These are phyloP conservation scores for Solanum microdontum DNA, from an alignment of 257 asterid genomes.

Conservation along the genomic window DNA sequence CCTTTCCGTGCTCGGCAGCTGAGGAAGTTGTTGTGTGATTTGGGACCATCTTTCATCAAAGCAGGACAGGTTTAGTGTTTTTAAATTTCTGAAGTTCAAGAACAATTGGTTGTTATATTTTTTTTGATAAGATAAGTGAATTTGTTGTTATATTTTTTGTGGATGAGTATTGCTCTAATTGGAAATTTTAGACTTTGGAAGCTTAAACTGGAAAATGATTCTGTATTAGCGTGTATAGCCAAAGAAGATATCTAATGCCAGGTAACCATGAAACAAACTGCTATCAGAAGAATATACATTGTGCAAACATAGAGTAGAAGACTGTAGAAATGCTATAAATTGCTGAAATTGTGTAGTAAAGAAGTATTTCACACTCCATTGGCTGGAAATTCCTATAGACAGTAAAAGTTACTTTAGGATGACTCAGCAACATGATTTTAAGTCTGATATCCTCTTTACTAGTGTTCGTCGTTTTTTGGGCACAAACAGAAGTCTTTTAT, in stretches of 20 bases:
- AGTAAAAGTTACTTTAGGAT: not conserved
- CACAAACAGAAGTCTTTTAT: not conserved
- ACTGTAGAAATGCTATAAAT: not conserved
- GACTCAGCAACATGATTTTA: not conserved
- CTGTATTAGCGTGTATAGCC: not conserved
- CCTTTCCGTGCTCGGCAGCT: slow-evolving; percentile 97
- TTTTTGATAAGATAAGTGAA: not conserved
- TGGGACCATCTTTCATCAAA: slow-evolving; percentile 98
- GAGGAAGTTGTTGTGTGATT: slow-evolving; percentile 81
- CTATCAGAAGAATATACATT: not conserved
- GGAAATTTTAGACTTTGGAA: not conserved
- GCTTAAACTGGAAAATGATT: not conserved
- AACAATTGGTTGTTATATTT: not conserved
- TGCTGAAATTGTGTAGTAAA: not conserved
- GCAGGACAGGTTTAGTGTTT: slow-evolving; percentile 90
- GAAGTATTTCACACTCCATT: not conserved
- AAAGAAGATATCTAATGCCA: not conserved
- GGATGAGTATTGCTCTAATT: not conserved
- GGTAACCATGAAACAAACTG: not conserved
- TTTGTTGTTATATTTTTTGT: not conserved
- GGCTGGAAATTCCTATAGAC: not conserved
- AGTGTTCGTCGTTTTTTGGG: not conserved
- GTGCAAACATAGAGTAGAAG: not conserved
- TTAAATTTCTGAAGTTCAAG: not conserved
- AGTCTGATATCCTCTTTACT: not conserved